Conservation (phyloP, 1,284 basidiomycete genomes). For the Irpex sp. region DNA sequence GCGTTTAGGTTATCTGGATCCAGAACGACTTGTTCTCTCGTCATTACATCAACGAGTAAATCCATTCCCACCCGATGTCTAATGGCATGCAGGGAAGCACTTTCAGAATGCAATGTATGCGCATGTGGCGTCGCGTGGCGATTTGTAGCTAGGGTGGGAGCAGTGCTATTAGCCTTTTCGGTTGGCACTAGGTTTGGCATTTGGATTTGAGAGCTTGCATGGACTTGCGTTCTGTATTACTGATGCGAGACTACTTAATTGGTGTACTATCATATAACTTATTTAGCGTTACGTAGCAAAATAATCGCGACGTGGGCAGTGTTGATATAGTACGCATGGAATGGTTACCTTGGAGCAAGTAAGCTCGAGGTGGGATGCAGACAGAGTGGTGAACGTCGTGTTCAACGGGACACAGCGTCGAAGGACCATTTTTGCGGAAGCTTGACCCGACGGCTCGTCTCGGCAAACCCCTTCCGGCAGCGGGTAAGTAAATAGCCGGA, state of each 20-base stretch:
- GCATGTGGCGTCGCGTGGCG: neutral
- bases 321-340: neutral
- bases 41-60: constrained; percentile 35
- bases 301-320: neutral
- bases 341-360: neutral
- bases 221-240: neutral
- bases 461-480: neutral
- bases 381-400: too few relatives aligned
- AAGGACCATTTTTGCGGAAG: neutral
- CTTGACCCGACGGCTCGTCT: neutral
- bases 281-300: neutral
- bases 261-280: neutral
- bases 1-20: constrained; percentile 38
- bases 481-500: neutral
- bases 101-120: neutral
- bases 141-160: neutral
- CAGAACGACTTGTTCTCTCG: constrained; percentile 47
- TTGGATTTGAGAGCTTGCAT: neutral
- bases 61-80: neutral
- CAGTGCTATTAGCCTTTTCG: neutral
- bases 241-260: neutral
- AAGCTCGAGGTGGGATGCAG: neutral
- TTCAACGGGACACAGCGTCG: neutral
- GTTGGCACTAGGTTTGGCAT: neutral
- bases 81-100: neutral